A percentile compares a stretch with the other conserved stretches of the same genome.
These are phyloP conservation scores for Chlamydomonas sphaeroides DNA, from an alignment of 139 green algal species.

Conservation along the genomic window DNA sequence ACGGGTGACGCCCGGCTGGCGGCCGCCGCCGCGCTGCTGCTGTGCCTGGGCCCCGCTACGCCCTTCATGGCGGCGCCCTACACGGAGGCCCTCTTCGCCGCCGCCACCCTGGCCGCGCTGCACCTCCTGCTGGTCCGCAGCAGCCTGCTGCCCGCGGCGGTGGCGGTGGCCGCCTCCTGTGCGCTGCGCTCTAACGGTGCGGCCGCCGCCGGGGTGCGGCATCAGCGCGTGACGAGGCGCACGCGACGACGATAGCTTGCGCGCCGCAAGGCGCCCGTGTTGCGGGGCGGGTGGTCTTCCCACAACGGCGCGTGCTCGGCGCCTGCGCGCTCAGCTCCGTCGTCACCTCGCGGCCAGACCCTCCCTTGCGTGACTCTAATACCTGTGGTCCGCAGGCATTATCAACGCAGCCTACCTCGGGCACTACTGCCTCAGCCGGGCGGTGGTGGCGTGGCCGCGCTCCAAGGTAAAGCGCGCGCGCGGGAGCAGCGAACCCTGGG, in stretches of 20 bases:
- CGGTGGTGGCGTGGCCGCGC: slow-evolving; percentile 4
- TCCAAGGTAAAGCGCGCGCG: not conserved
- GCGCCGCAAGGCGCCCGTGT: too few relatives aligned
- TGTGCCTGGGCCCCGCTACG: slow-evolving; percentile 80
- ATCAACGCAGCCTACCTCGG: slow-evolving; percentile 66
- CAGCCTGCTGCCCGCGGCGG: not conserved
- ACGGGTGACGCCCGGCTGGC: slow-evolving; percentile 58
- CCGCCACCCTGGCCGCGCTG: slow-evolving; percentile 68
- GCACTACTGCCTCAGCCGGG: slow-evolving; percentile 38
- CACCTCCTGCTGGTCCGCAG: slow-evolving; percentile 60
- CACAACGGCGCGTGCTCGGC: too few relatives aligned
- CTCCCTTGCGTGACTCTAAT: too few relatives aligned
- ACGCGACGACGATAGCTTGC: too few relatives aligned
- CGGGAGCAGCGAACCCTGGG: not conserved
- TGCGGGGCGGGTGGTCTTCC: too few relatives aligned
- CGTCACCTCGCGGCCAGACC: too few relatives aligned
- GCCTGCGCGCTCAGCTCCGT: too few relatives aligned
- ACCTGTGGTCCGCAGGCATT: slow-evolving; percentile 58
- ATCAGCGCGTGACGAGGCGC: too few relatives aligned
- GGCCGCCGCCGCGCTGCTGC: slow-evolving; percentile 71
- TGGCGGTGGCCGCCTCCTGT: slow-evolving; percentile 27
- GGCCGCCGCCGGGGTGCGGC: too few relatives aligned
- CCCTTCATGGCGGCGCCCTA: slow-evolving; percentile 88
- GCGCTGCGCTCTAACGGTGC: slow-evolving; percentile 37
- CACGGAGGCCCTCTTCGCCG: slow-evolving; percentile 84